Evolutionary conservation across 140 eudicot genomes (phyloP), one percentile per base, ranked within the genome.

Genomic region (Cichorium intybus): DNA sequence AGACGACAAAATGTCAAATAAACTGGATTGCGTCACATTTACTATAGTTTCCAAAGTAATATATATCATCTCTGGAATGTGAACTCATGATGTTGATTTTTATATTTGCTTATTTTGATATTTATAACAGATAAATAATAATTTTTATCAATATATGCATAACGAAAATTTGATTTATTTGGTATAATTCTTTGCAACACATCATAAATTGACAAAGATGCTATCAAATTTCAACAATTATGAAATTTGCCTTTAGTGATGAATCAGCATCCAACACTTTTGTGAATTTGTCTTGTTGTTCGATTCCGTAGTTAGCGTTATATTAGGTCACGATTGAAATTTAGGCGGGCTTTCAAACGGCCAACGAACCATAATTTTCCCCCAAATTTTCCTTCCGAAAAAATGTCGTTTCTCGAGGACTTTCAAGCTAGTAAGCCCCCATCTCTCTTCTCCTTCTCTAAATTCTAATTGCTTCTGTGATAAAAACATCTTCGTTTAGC

Each of bases 381-480:
- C 77, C 71, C 53, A 52, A 57, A 65, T 16, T 77, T 58, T 28
- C 68, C 60, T 68, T 50, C 66, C 63, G 20, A 39, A 62, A 66
- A 31, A 9, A 83, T 84, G 90, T 87, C 95, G 53, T 77, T 81
- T 72, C 66, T 79, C 72, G 95, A 87, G 46, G 95, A 87, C 37
- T 87, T 87, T 56, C 90, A 87, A 83, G 87, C 95, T 1, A 83
- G 95, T 87, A 75, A 82, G 81, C 63, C 63, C 22, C 64, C 28
- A 55, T 73, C 26, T 47, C 21, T 56, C 46, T 55, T 35, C 2
- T 26, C 10, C 6, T 65, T 64, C 11, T 24, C 2, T 48, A 22
- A 35, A 34, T 35, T 61, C 5, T 1, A 8, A 6, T 31, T 50
- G 23, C 14, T 31, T 17, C 10, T 58, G 39, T 4, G 2, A 15